phyloP scores from a whole-genome alignment of 768 basidiomycete genomes.

The Pleurotus pulmonarius region DNA sequence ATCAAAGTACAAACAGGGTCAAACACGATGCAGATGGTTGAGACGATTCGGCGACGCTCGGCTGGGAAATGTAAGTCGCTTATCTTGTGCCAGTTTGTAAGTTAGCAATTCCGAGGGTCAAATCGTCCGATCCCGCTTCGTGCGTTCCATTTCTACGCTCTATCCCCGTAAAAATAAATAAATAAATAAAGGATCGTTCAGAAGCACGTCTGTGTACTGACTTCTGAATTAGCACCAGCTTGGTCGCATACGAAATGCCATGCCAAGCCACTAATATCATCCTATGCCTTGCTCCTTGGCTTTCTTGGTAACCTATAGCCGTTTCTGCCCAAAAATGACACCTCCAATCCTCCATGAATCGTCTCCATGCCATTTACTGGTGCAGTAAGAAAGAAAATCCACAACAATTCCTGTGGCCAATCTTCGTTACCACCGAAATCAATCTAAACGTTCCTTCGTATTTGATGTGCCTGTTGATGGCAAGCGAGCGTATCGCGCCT shows the following conservation, averaged over 20 bases:
- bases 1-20: constrained; percentile 1
- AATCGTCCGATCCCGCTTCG: constrained; percentile 6
- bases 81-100: background rate
- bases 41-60: constrained; percentile 3
- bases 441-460: background rate
- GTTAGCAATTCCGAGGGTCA: constrained; percentile 8
- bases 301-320: background rate
- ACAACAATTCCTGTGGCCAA: background rate
- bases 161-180: constrained; percentile 8
- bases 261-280: constrained; percentile 4
- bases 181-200: background rate
- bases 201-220: background rate
- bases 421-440: background rate
- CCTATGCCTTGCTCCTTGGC: constrained; percentile 1
- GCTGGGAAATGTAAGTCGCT: constrained; percentile 2
- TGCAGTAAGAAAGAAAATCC: background rate
- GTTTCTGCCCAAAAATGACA: background rate
- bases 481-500: background rate
- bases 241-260: constrained; percentile 9
- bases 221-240: constrained; percentile 9
- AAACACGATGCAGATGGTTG: constrained; percentile 6
- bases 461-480: background rate
- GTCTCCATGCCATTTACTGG: background rate
- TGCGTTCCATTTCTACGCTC: constrained; percentile 2
- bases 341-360: constrained; percentile 4